phyloP scores from a whole-genome alignment of 192 early-diverging fungal genomes.

The Entomortierella parvispora region DNA sequence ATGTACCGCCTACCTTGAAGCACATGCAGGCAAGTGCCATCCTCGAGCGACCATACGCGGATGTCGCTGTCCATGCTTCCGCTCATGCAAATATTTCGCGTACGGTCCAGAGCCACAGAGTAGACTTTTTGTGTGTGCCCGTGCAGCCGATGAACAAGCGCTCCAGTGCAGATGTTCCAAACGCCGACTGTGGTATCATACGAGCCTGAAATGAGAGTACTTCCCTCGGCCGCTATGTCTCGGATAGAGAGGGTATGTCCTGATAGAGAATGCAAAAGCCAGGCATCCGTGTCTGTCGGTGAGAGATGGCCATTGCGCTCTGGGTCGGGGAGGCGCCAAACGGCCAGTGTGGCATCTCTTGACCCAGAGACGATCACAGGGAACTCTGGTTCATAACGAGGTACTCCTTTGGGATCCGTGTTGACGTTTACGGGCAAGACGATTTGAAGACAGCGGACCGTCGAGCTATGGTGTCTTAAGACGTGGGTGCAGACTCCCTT shows the following conservation, averaged over 20 bases:
- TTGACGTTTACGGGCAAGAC: background rate
- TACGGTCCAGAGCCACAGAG: slow-evolving; percentile 81
- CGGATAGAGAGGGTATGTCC: slow-evolving; percentile 90
- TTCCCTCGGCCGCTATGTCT: slow-evolving; percentile 83
- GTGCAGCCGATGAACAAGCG: slow-evolving; percentile 69
- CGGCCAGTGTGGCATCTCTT: slow-evolving; percentile 86
- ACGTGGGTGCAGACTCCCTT: slow-evolving; percentile 65
- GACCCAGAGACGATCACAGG: slow-evolving; percentile 84
- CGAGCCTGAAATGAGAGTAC: slow-evolving; percentile 83
- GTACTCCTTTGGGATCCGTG: background rate
- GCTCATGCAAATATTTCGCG: slow-evolving; percentile 70
- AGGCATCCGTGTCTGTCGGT: slow-evolving; percentile 29
- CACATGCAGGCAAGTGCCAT: slow-evolving; percentile 11
- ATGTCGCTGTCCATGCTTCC: slow-evolving; percentile 90
- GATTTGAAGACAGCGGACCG: slow-evolving; percentile 50
- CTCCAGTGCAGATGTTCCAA: slow-evolving; percentile 83
- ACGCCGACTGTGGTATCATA: slow-evolving; percentile 90
- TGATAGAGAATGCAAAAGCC: slow-evolving; percentile 74
- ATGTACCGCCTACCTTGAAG: background rate
- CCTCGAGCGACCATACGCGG: slow-evolving; percentile 83
- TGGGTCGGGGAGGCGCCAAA: slow-evolving; percentile 82
- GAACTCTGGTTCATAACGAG: background rate
- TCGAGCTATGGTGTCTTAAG: slow-evolving; percentile 62
- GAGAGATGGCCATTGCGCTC: slow-evolving; percentile 56
- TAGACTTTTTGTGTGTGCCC: slow-evolving; percentile 94